Evolutionary conservation across 257 asterid genomes (phyloP), one percentile per base, ranked within the genome.

Genomic region (Petunia axillaris): DNA sequence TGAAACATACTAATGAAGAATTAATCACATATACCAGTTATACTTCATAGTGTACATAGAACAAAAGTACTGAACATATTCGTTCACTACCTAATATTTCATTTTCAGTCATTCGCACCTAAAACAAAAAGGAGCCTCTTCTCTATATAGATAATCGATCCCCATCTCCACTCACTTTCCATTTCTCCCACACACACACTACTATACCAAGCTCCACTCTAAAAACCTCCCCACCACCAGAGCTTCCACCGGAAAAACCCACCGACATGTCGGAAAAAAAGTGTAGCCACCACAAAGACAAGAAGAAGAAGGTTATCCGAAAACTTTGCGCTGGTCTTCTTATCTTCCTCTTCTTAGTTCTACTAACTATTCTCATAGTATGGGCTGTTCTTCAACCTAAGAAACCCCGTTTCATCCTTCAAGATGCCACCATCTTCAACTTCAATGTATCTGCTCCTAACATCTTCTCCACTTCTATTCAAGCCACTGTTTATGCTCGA

Each of bases 351-450:
- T 88, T 95, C 92, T 57, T 94, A 76, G 1, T 87, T 83, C 91
- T 93, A 3, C 1, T 93, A 7, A 3, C 82, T 2, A 3, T 92
- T 88, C 97, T 96, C 80, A 11, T 94, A 16, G 55, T 83, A 1
- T 93, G 98, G 98, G 97, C 97, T 40, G 50, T 90, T 3, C 92
- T 96, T 38, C 96, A 92, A 74, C 99, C 99, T 35, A 87, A 82
- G 16, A 93, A 91, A 58, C 98, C 99, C 25, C 87, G 92, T 4
- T 96, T 96, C 84, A 77, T 73, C 79, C 96, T 96, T 90, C 95
- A 96, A 68, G 99, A 96, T 90, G 97, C 97, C 81, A 96, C 99
- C 82, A 86, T 96, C 89, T 96, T 91, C 86, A 52, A 77, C 85
- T 91, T 94, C 86, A 90, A 88, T 86, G 94, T 93, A 79, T 82